Conservation (phyloP, 2,329 filamentous ascomycete species). For the Dendryphion nanum region DNA sequence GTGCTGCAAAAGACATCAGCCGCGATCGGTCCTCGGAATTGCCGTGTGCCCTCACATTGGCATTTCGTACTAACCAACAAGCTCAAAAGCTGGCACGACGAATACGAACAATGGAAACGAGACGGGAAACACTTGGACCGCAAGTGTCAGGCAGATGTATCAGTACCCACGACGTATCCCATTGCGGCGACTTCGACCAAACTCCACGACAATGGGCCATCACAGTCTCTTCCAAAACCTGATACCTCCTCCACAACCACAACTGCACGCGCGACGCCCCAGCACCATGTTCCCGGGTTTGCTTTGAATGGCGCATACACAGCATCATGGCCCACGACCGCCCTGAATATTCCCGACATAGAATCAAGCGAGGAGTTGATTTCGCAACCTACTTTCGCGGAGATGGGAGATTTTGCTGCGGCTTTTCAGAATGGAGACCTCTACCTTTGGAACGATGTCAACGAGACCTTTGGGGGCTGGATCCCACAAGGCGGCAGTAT, state of each 20-base stretch:
- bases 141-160: background rate
- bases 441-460: constrained; percentile 38
- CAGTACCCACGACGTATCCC: background rate
- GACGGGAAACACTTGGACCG: constrained; percentile 23
- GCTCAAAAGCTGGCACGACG: constrained; percentile 31
- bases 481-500: constrained; percentile 22
- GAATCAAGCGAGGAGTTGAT: background rate
- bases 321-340: constrained; percentile 2
- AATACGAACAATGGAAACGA: constrained; percentile 27
- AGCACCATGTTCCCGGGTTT: constrained; percentile 9
- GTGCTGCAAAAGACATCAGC: constrained; percentile 20
- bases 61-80: constrained; percentile 28
- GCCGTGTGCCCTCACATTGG: constrained; percentile 33
- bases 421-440: constrained; percentile 38
- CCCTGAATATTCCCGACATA: background rate
- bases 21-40: constrained; percentile 29
- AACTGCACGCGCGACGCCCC: background rate
- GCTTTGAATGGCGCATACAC: constrained; percentile 6
- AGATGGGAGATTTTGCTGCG: constrained; percentile 31
- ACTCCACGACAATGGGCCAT: background rate
- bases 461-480: constrained; percentile 33
- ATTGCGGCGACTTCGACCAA: background rate
- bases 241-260: background rate
- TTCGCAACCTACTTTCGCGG: constrained; percentile 10
- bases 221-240: background rate